A percentile compares a stretch with the other conserved stretches of the same genome.
phyloP scores from a whole-genome alignment of 371 early-diverging fungal genomes.

The Mortierella sp. region DNA sequence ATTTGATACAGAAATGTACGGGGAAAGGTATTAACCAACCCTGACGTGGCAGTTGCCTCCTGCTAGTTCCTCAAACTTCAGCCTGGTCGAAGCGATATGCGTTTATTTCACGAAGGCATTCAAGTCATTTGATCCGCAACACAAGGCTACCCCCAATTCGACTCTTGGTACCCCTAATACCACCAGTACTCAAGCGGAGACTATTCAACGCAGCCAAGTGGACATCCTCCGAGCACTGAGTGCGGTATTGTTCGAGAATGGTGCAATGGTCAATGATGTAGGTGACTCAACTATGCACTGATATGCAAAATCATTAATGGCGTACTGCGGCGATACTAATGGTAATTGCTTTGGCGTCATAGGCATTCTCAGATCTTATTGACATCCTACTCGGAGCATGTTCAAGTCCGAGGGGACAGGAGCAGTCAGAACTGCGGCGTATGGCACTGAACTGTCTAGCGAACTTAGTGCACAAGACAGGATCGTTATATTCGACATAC shows the following conservation, averaged over 20 bases:
- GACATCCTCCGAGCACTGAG: constrained; percentile 51
- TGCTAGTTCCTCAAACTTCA: not conserved
- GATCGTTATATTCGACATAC: constrained; percentile 24
- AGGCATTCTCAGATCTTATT: constrained; percentile 31
- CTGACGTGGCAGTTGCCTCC: constrained; percentile 3
- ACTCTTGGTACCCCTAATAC: not conserved
- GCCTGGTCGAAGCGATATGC: constrained; percentile 20
- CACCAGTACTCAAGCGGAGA: not conserved
- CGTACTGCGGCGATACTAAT: not conserved
- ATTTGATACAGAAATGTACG: too few species aligned
- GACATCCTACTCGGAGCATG: constrained; percentile 11
- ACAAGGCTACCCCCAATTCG: not conserved
- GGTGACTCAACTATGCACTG: not conserved
- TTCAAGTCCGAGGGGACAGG: not conserved
- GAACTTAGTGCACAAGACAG: constrained; percentile 48
- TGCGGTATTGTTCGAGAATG: constrained; percentile 41
- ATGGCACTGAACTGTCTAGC: constrained; percentile 51
- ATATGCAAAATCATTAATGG: not conserved
- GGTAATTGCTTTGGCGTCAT: not conserved
- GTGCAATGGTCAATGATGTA: constrained; percentile 33
- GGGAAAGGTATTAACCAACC: not conserved
- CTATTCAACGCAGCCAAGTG: constrained; percentile 11
- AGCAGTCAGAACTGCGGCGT: constrained; percentile 24
- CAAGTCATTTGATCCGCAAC: not conserved
- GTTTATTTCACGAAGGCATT: constrained; percentile 30